phyloP scores from a whole-genome alignment of 179 eudicot species.

The Nepenthes alata region DNA sequence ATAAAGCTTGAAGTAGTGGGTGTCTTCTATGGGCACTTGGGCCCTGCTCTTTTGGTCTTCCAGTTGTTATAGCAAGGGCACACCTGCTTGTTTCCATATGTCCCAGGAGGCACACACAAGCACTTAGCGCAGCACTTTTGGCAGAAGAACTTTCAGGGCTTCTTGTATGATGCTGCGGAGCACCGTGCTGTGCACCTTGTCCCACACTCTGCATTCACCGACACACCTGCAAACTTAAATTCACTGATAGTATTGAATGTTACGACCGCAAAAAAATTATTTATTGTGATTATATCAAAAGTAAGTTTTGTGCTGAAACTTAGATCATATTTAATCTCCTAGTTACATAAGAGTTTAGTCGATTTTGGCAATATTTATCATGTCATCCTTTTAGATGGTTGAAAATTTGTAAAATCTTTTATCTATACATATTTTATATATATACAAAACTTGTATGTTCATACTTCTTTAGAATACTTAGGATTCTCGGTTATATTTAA shows the following conservation, averaged over 20 bases:
- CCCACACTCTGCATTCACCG: conserved; percentile 29
- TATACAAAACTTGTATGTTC: too few species aligned
- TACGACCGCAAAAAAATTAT: too few species aligned
- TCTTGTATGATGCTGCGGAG: conserved; percentile 52
- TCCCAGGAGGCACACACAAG: conserved; percentile 63
- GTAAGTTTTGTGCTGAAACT: too few species aligned
- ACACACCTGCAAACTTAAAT: too few species aligned
- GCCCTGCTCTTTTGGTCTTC: conserved; percentile 69
- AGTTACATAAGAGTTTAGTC: background rate
- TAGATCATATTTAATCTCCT: background rate
- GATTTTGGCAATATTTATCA: too few species aligned
- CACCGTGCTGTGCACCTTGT: conserved; percentile 35
- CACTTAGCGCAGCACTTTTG: conserved; percentile 49
- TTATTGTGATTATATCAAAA: too few species aligned
- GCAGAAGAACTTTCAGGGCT: conserved; percentile 57
- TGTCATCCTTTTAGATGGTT: too few species aligned
- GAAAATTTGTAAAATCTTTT: too few species aligned
- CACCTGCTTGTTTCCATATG: conserved; percentile 52
- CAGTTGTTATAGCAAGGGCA: conserved; percentile 78
- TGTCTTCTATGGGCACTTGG: conserved; percentile 50
- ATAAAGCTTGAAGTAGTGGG: background rate
- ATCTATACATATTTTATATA: too few species aligned
- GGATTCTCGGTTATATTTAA: too few species aligned
- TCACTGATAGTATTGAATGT: too few species aligned
- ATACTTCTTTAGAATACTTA: too few species aligned